Conservation (phyloP, 2,329 filamentous ascomycete species). For the Fusarium luffae region DNA sequence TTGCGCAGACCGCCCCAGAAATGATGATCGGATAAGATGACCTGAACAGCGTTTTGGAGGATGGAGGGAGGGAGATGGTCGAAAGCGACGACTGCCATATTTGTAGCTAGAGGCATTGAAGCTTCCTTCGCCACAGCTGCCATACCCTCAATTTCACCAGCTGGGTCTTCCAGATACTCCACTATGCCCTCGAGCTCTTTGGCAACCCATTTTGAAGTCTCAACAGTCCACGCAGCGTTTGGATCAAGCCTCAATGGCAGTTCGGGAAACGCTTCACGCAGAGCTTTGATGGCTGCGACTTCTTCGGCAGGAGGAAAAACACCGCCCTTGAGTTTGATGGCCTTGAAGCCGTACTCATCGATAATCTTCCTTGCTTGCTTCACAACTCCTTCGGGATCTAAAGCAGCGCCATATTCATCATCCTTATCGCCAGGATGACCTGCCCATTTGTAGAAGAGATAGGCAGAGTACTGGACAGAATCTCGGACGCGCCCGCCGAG, state of each 20-base stretch:
- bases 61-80: conserved; percentile 53
- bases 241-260: conserved; percentile 53
- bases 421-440: conserved; percentile 54
- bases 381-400: conserved; percentile 51
- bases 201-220: conserved; percentile 54
- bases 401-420: conserved; percentile 54
- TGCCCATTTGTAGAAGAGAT: conserved; percentile 58
- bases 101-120: conserved; percentile 56
- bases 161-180: conserved; percentile 56
- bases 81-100: conserved; percentile 58
- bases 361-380: conserved; percentile 53
- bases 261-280: conserved; percentile 52
- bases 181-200: conserved; percentile 52
- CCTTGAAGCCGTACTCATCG: conserved; percentile 56
- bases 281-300: conserved; percentile 53
- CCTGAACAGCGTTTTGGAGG: conserved; percentile 54
- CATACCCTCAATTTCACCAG: conserved; percentile 56
- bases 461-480: conserved; percentile 56
- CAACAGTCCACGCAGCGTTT: conserved; percentile 54
- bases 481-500: conserved; percentile 55
- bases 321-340: conserved; percentile 57
- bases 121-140: conserved; percentile 55
- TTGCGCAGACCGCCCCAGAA: conserved; percentile 58
- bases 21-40: conserved; percentile 56
- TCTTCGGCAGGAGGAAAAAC: conserved; percentile 55